Evolutionary conservation across 2,329 filamentous ascomycete genomes (phyloP), one percentile per base, ranked within the genome.

Genomic region (Claviceps humidiphila): DNA sequence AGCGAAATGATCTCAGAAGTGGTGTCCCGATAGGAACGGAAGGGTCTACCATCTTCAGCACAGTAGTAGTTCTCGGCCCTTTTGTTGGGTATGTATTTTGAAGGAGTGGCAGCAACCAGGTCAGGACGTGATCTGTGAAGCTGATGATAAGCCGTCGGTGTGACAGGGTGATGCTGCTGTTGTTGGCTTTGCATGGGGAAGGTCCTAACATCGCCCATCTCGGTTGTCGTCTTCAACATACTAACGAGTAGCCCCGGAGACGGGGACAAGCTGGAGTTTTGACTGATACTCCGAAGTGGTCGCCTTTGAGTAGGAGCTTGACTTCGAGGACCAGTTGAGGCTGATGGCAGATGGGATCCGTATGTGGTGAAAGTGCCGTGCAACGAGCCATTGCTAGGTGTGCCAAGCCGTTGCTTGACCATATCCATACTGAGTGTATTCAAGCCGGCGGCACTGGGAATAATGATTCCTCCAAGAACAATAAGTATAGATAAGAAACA

Each of bases 191-290:
- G 72, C 57, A 80, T 78, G 50, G 76, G 79, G 62, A 82, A 82
- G 49, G 77, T 65, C 4, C 78, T 79, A 57, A 81, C 80, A 57
- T 84, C 78, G n/a, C 80, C 80, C 8, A 79, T 81, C 60, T 84
- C 81, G 1, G 80, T 83, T 1, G 77, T 82, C 3, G 76, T 83
- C 66, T 78, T 83, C 54, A 84, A 68, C 80, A 84, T 82, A 62
- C 78, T 76, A 58, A 81, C 74, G n/a, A 82, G 66, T 2, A 76
- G 76, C 5, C 74, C 77, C 0, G 78, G 76, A 1, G 70, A 75
- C 46, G 66, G 68, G 14, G 74, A 67, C 49, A 75, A 64, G 30
- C 63, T 61, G 34, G 66, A 60, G 52, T 72, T 72, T 52, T 74
- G 69, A 49, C 71, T 69, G 53, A 74, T 65, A 57, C 66, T 69